Base-by-base conservation (phyloP, 139 green algal genomes). In the Micromonas commoda region DNA sequence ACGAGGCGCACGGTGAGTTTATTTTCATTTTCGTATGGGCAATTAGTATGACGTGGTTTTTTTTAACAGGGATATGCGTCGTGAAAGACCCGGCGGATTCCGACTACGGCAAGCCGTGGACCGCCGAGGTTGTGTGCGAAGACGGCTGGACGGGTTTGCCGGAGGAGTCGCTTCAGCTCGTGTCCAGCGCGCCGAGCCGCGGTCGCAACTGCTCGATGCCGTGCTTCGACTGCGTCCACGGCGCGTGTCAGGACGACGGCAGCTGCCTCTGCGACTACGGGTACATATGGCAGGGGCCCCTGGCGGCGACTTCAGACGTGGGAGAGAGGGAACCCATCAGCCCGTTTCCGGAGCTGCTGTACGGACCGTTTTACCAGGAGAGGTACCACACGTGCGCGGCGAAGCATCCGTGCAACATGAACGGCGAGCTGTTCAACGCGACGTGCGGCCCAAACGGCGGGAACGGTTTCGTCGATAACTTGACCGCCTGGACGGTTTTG, bases 261-360 rank as follows among this genome's bases (percentile, higher is more conserved):
- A 24, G 24, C 57, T 79, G 73, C 38, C 54, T 79, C 6, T 79
- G 73, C 32, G 73, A 79, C 57, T 79, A 79, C 57, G 73, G 73
- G 6, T 72, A 72, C 31, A 71, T 79, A 26, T 79, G 73, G 73
- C 73, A 79, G 29, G 16, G 24, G 20, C 54, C 57, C 4, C 26
- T 70, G 3, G 29, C 23, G 3, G 33, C 13, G 13, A 20, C 2
- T 2, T 16, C n/a, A 13, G 29, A 39, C n/a, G 64, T 23, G 23
- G 64, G 64, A 26, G 5, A 16, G 3, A 38, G 29, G 16, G 33
- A 26, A 37, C 28, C 64, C 3, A 13, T 39, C 5, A 20, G 5
- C 2, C 64, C 64, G 29, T 71, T 52, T 39, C 64, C 64, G 21
- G n/a, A n/a, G n/a, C n/a, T 71, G 64, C 28, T 45, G n/a, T 26